These are phyloP conservation scores for Polytolypa hystricis DNA, from an alignment of 2,329 filamentous ascomycete species.

Conservation along the genomic window DNA sequence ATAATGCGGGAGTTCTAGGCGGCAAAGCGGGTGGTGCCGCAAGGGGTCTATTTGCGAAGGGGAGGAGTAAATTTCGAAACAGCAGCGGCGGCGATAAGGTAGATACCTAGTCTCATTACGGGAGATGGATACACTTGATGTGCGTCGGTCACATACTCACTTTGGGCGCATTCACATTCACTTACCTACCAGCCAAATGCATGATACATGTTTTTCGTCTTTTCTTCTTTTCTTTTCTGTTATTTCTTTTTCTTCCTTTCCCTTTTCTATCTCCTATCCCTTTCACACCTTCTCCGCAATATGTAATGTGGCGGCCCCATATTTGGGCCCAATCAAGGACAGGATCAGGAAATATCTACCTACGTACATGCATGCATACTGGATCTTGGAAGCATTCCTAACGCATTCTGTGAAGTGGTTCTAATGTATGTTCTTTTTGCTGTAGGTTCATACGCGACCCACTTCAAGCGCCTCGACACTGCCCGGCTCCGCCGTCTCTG, in stretches of 20 bases:
- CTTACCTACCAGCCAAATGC: conserved; percentile 1
- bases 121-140: conserved; percentile 10
- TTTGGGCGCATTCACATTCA: no score
- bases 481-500: not conserved
- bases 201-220: conserved; percentile 11
- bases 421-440: conserved; percentile 11
- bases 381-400: not conserved
- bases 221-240: conserved; percentile 12
- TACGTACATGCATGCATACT: no score
- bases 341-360: no score
- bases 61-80: conserved; percentile 67
- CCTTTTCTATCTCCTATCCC: not conserved
- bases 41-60: conserved; percentile 83
- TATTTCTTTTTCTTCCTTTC: not conserved
- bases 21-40: conserved; percentile 67
- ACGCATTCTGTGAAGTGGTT: no score
- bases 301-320: no score
- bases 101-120: conserved; percentile 55
- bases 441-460: conserved; percentile 1
- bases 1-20: conserved; percentile 62
- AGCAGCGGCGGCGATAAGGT: conserved; percentile 67
- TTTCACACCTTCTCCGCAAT: no score
- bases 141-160: no score
- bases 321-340: no score
- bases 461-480: not conserved